Evolutionary conservation across 2,329 filamentous ascomycete genomes (phyloP), one percentile per base, ranked within the genome.

Genomic region (Sporothrix brunneoviolacea): DNA sequence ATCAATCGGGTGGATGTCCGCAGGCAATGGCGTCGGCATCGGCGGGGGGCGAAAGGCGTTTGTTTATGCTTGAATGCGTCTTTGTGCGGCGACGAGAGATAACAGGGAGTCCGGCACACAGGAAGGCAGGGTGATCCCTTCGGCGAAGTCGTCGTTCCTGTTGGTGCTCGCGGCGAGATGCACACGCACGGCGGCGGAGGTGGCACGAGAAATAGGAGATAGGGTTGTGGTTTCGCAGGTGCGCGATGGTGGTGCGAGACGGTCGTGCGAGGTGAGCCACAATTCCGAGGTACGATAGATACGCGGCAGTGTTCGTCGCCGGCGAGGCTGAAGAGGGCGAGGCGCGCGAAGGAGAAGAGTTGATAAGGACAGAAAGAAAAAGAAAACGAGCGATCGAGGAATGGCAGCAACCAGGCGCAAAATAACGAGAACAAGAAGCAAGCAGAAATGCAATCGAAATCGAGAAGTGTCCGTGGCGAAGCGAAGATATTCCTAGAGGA

Each of bases 141-240:
- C 7, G 22, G 21, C 15, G 24, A 21, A 19, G 27, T n/a, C 22
- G 19, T 43, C 13, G 37, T 19, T 4, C 3, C 10, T 39, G 39
- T 24, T 28, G 36, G 24, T n/a, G 18, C 32, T n/a, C 13, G 38
- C 24, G 41, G 35, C 41, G 27, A 45, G 48, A 50, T 40, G 48
- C 48, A 35, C 27, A 50, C 40, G 41, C 48, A 50, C 35, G 28
- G 41, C 28, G 9, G 21, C 24, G 28, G 36, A 45, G 41, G 28
- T 41, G 21, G 38, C 36, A 46, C 42, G 22, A 46, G 48, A 5
- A 28, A 46, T 28, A 40, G 22, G 43, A n/a, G 22, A 47, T 19
- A 6, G 24, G n/a, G 15, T 19, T 24, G 42, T 19, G 41, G 24
- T 28, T 28, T 28, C 24, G 24, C 24, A 28, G 24, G 24, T 5